Conservation (phyloP, 1,139 yeast species). For the Saccharomycopsis crataegensis region DNA sequence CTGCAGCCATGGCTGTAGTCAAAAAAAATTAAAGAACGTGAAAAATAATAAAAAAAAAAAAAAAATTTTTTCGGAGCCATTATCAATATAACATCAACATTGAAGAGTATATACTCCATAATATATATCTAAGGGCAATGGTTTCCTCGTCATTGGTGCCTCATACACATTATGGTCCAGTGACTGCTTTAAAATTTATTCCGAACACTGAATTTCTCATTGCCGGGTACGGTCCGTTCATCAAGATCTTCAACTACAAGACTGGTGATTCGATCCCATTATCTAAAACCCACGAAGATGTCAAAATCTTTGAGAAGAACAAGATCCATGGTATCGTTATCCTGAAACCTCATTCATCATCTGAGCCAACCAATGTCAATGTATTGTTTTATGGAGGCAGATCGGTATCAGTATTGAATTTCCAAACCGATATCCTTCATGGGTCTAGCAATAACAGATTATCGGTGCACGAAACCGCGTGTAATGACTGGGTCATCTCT, state of each 20-base stretch:
- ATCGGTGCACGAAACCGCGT: slow-evolving; percentile 36
- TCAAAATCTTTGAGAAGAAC: slow-evolving; percentile 54
- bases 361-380: neutral
- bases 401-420: slow-evolving; percentile 45
- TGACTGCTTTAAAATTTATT: slow-evolving; percentile 51
- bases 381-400: slow-evolving; percentile 66
- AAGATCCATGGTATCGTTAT: slow-evolving; percentile 70
- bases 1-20: no score
- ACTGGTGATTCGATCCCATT: slow-evolving; percentile 34
- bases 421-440: slow-evolving; percentile 20
- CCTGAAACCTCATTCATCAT: slow-evolving; percentile 18
- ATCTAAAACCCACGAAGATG: slow-evolving; percentile 7
- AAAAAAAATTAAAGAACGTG: no score
- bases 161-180: slow-evolving; percentile 58
- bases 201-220: slow-evolving; percentile 32
- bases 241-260: slow-evolving; percentile 47
- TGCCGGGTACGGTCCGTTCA: slow-evolving; percentile 71
- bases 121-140: no score
- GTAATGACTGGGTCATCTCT: slow-evolving; percentile 73
- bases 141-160: no score
- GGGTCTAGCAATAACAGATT: slow-evolving; percentile 18
- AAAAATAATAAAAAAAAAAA: no score
- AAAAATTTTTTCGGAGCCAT: no score
- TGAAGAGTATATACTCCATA: no score
- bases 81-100: no score